Evolutionary conservation across 306 rosid species (phyloP).

Genomic region (Trifolium repens): DNA sequence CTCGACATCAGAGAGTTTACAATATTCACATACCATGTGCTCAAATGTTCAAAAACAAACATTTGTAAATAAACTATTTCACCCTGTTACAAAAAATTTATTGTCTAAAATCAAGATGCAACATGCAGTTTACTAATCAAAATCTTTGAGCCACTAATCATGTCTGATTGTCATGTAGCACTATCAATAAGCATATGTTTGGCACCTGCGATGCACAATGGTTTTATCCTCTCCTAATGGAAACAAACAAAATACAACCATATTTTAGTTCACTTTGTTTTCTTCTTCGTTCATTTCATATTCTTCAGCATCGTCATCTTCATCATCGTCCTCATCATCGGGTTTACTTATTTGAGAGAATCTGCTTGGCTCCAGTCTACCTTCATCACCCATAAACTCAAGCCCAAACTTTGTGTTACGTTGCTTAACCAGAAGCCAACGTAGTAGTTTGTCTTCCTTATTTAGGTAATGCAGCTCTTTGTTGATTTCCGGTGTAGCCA

Average conservation of each 20-base stretch:
- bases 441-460: slow-evolving; percentile 86
- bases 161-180: neutral
- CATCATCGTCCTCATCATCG: slow-evolving; percentile 42
- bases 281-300: slow-evolving; percentile 43
- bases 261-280: slow-evolving; percentile 16
- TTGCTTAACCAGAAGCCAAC: slow-evolving; percentile 86
- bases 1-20: neutral
- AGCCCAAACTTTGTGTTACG: slow-evolving; percentile 40
- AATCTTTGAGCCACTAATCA: slow-evolving; percentile 10
- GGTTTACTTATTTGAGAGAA: slow-evolving; percentile 11
- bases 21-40: neutral
- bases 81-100: slow-evolving; percentile 12
- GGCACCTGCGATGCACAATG: slow-evolving; percentile 14
- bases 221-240: slow-evolving; percentile 17
- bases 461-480: slow-evolving; percentile 91
- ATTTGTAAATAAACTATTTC: slow-evolving; percentile 4
- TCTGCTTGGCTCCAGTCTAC: slow-evolving; percentile 38
- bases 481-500: slow-evolving; percentile 90
- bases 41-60: neutral
- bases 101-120: slow-evolving; percentile 9
- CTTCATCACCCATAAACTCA: slow-evolving; percentile 10
- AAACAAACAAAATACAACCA: slow-evolving; percentile 25
- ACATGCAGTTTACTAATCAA: slow-evolving; percentile 1
- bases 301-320: slow-evolving; percentile 39
- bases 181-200: neutral